Evolutionary conservation across 208 protist genomes (phyloP), one percentile per base, ranked within the genome.

Genomic region (Blechomonas ayalai): DNA sequence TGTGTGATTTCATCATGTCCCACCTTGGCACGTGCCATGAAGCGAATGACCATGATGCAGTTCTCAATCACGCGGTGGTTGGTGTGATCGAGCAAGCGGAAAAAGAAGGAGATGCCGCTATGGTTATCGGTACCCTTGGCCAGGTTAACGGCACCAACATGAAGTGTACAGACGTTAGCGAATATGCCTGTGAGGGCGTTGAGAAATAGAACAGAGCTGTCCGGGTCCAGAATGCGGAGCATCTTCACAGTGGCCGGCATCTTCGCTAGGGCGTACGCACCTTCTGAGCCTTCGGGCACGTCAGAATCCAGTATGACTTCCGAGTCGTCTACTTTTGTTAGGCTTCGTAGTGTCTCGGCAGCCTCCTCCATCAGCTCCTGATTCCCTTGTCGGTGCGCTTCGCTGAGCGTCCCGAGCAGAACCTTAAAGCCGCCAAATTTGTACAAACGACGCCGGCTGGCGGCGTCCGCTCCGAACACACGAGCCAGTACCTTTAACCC

Each of bases 171-270:
- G 40, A 92, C 34, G 63, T 92, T 89, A 8, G 84, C 69, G 42
- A 86, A 84, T 43, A 88, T 87, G 20, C 77, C 77, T 10, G 74
- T 82, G 26, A 87, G 53, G n/a, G 84, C 77, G 33, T 56, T 73
- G 19, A 92, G 69, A 46, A 92, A 85, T 20, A 71, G 38, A 24
- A 81, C 67, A n/a, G 79, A 63, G 53, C 74, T 71, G 24, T 78
- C 66, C 2, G 73, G 63, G 61, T 92, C 80, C 24, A 92, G 67
- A 44, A 92, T 78, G 50, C 79, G 73, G n/a, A 92, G 68, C 80
- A 92, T 92, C 57, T 87, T 89, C 48, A 72, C 73, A 6, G 75
- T 85, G 22, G 84, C 73, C 41, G 84, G 78, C 52, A 82, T 67
- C 50, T 51, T 67, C 10, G 84, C 80, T 32, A 92, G 56, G 9